A percentile compares a stretch with the other conserved stretches of the same genome.
Conservation (phyloP, 2,329 filamentous ascomycete species). For the Fusarium sarcochroum region DNA sequence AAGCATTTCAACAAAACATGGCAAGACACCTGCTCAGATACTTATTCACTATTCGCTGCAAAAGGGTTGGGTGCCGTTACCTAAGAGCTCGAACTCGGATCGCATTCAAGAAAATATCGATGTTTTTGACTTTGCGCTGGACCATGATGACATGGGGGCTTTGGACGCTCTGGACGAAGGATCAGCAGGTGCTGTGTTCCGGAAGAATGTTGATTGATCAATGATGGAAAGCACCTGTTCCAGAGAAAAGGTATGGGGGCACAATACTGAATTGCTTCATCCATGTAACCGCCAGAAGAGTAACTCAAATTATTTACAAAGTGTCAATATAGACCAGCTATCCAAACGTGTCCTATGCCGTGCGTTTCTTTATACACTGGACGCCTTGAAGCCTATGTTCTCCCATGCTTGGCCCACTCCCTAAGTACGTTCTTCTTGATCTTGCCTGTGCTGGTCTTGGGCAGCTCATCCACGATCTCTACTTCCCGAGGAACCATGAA, state of each 20-base stretch:
- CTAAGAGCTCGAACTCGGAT: slow-evolving; percentile 73
- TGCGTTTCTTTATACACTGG: background rate
- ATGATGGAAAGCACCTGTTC: background rate
- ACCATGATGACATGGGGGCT: slow-evolving; percentile 66
- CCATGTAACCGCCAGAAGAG: slow-evolving; percentile 9
- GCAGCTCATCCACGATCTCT: slow-evolving; percentile 87
- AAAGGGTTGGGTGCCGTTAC: slow-evolving; percentile 77
- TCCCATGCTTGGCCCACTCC: slow-evolving; percentile 75
- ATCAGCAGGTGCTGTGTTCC: slow-evolving; percentile 49
- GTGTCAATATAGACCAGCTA: background rate
- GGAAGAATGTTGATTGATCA: slow-evolving; percentile 45
- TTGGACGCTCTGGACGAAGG: slow-evolving; percentile 52
- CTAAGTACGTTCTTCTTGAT: slow-evolving; percentile 94
- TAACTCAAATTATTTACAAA: slow-evolving; percentile 18
- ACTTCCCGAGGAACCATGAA: slow-evolving; percentile 87
- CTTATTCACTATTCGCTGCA: slow-evolving; percentile 79
- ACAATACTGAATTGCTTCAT: slow-evolving; percentile 4
- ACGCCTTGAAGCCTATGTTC: slow-evolving; percentile 19
- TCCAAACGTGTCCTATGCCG: slow-evolving; percentile 1
- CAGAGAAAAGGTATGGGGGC: background rate
- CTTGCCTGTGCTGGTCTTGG: slow-evolving; percentile 98
- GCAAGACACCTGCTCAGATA: slow-evolving; percentile 73
- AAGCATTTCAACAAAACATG: slow-evolving; percentile 70
- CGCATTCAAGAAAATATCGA: slow-evolving; percentile 73
- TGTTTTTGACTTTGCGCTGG: slow-evolving; percentile 72